Base-by-base conservation (phyloP, 1,284 basidiomycete genomes). In the Microbotryum saponariae region DNA sequence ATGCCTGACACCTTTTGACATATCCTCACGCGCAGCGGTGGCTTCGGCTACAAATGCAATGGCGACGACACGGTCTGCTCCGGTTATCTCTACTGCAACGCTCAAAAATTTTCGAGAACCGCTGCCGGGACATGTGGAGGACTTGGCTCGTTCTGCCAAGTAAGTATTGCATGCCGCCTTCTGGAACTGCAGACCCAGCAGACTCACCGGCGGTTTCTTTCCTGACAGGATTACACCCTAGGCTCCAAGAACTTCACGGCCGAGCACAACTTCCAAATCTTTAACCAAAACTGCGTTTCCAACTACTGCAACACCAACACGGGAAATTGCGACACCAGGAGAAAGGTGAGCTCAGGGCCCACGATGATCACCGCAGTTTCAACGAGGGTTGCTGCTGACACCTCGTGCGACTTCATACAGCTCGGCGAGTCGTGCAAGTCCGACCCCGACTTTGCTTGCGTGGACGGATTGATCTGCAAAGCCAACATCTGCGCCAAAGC, bases 31-130 rank as follows among this genome's bases (percentile, higher is more conserved):
- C 55, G 62, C 61, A 31, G 46, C n/a, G 61, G 58, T 29, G 52
- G 42, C 27, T 51, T 50, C 47, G 42, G 25, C n/a, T 6, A 45
- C 14, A 7, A 8, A 7, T 63, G 64, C 56, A 45, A 3, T 12
- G 37, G 37, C 20, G 29, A 12, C 48, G 64, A 66, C 54, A 3
- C 50, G 5, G 29, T 54, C 56, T 66, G 64, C 61, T 33, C 44
- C 3, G 61, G 62, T n/a, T 58, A 31, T 47, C 56, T 65, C 44
- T 65, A 62, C 61, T 65, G 64, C 59, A 29, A 33, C 16, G 10
- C 20, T 12, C 2, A 6, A 21, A 59, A 60, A 29, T 45, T 44
- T 21, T 51, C 58, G 29, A 12, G 37, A 1, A n/a, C 21, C 25
- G 33, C 47, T 18, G 18, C 46, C 33, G 31, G 61, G 8, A 53